phyloP scores from a whole-genome alignment of 352 stramenopile species.

The Pythium oligandrum region DNA sequence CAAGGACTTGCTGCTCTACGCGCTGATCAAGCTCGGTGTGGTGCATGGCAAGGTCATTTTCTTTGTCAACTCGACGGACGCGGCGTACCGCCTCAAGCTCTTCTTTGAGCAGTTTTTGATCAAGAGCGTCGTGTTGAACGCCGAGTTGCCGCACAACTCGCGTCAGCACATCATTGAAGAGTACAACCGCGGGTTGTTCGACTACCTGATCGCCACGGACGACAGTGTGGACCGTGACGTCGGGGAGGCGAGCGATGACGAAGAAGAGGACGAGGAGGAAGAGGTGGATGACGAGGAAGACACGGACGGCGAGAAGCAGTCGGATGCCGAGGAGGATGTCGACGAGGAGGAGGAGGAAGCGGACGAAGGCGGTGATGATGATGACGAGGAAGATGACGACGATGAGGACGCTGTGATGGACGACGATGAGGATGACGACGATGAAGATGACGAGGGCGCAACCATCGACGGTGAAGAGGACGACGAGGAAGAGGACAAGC shows the following conservation, averaged over 20 bases:
- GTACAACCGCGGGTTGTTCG: slow-evolving; percentile 96
- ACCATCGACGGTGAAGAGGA: slow-evolving; percentile 30
- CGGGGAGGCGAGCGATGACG: slow-evolving; percentile 51
- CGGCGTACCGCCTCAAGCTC: slow-evolving; percentile 95
- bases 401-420: slow-evolving; percentile 87
- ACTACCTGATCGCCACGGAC: slow-evolving; percentile 99
- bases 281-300: slow-evolving; percentile 35
- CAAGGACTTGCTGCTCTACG: slow-evolving; percentile 97
- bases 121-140: slow-evolving; percentile 97
- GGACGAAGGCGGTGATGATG: slow-evolving; percentile 40
- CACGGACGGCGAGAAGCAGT: slow-evolving; percentile 33
- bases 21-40: slow-evolving; percentile 97
- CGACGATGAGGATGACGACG: slow-evolving; percentile 20
- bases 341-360: slow-evolving; percentile 34
- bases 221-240: slow-evolving; percentile 91
- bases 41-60: slow-evolving; percentile 98
- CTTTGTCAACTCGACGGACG: slow-evolving; percentile 97
- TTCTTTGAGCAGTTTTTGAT: slow-evolving; percentile 99
- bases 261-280: slow-evolving; percentile 66
- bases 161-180: slow-evolving; percentile 96
- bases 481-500: slow-evolving; percentile 10
- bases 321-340: slow-evolving; percentile 33
- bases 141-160: slow-evolving; percentile 96
- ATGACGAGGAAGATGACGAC: slow-evolving; percentile 28
- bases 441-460: slow-evolving; percentile 21